phyloP scores from a whole-genome alignment of 495 filamentous ascomycete species.

The Penicillium steckii region DNA sequence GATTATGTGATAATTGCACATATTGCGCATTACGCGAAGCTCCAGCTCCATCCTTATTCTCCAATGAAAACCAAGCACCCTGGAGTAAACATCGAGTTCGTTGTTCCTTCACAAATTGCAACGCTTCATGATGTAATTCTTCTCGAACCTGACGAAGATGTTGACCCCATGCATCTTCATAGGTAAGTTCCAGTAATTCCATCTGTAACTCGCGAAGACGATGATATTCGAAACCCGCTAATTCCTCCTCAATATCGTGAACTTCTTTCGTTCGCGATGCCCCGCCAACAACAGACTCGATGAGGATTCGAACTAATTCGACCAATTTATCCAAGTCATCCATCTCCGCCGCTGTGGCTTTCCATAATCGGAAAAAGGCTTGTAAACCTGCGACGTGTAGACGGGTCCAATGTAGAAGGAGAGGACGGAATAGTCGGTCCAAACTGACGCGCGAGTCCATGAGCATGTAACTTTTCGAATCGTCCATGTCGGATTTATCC shows the following conservation, averaged over 20 bases:
- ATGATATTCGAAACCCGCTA: slow-evolving; percentile 76
- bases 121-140: slow-evolving; percentile 84
- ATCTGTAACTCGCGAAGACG: slow-evolving; percentile 87
- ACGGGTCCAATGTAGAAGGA: slow-evolving; percentile 93
- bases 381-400: slow-evolving; percentile 89
- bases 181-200: slow-evolving; percentile 85
- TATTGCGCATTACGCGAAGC: slow-evolving; percentile 73
- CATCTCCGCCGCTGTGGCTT: slow-evolving; percentile 73
- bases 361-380: slow-evolving; percentile 91
- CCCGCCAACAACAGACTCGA: slow-evolving; percentile 87
- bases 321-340: slow-evolving; percentile 92
- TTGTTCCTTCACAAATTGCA: slow-evolving; percentile 96
- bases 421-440: slow-evolving; percentile 83
- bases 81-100: slow-evolving; percentile 87
- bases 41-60: slow-evolving; percentile 33
- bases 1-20: slow-evolving; percentile 86
- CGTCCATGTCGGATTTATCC: slow-evolving; percentile 80
- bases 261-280: slow-evolving; percentile 83
- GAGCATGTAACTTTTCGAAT: slow-evolving; percentile 71
- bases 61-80: slow-evolving; percentile 85
- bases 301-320: slow-evolving; percentile 84
- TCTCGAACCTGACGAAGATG: slow-evolving; percentile 90
- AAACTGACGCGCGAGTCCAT: slow-evolving; percentile 76
- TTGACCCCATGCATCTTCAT: slow-evolving; percentile 91
- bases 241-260: slow-evolving; percentile 82